A percentile compares a stretch with the other conserved stretches of the same genome.
Evolutionary conservation across 805 yeast species (phyloP).

Genomic region (Saccharomycopsis microspora): DNA sequence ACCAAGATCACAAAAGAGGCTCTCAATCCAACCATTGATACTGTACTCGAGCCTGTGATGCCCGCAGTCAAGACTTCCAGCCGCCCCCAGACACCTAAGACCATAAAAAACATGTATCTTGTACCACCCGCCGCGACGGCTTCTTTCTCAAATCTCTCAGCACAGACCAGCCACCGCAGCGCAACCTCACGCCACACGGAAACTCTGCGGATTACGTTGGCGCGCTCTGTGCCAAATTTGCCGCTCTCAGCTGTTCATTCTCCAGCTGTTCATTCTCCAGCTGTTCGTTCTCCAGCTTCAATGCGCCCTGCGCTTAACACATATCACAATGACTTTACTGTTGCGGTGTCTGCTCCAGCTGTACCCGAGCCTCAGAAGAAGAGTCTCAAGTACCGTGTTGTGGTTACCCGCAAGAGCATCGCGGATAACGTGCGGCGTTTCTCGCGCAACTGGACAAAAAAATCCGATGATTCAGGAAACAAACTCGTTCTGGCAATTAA

Average conservation of each 20-base stretch:
- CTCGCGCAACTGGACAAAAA: slow-evolving; percentile 3
- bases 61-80: not conserved
- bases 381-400: slow-evolving; percentile 14
- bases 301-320: not conserved
- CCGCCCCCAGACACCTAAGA: not conserved
- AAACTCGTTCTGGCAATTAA: slow-evolving; percentile 10
- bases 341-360: not conserved
- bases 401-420: slow-evolving; percentile 11
- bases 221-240: too few relatives aligned
- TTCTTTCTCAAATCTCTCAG: not conserved
- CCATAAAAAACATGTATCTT: not conserved
- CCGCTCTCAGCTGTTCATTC: not conserved
- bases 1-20: not conserved
- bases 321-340: slow-evolving; percentile 10
- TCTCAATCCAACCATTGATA: not conserved
- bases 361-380: not conserved
- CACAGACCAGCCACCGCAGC: not conserved
- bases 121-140: not conserved
- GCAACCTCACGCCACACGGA: not conserved
- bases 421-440: slow-evolving; percentile 13
- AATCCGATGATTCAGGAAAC: too few relatives aligned
- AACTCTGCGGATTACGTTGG: not conserved
- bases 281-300: not conserved
- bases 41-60: not conserved
- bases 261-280: not conserved